Base-by-base conservation (phyloP, 139 green algal genomes). In the Dunaliella sp. region DNA sequence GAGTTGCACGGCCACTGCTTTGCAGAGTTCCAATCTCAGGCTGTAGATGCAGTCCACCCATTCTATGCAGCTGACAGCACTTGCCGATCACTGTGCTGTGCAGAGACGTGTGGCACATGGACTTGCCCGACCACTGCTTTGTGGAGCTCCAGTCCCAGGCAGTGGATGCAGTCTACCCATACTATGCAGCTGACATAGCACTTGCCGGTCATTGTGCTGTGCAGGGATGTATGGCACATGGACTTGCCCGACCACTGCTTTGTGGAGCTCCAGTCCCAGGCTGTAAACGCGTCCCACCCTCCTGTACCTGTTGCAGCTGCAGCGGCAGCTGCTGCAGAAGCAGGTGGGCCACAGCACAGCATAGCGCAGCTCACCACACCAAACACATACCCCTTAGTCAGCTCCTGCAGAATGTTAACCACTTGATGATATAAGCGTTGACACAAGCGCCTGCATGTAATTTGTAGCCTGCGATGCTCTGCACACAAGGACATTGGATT, bases 61-160 rank as follows among this genome's bases (percentile, higher is more conserved):
- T n/a, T n/a, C n/a, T n/a, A n/a, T n/a, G n/a, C n/a, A n/a, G n/a
- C n/a, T n/a, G n/a, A n/a, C n/a, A n/a, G n/a, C n/a, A n/a, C n/a
- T n/a, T n/a, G n/a, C n/a, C n/a, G n/a, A n/a, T n/a, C n/a, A n/a
- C n/a, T 65, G 48, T 65, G 48, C 48, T 65, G 48, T 24, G 30
- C 90, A 93, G 89, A 82, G 79, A 86, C 28, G 33, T 73, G 0
- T 92, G 88, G 88, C 77, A 72, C 34, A 1, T 93, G 24, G 35
- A 90, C 35, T 36, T 94, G 32, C 26, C 79, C 34, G 38, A 80
- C 33, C 73, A 84, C 2, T 89, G 89, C 72, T 87, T 97, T 22
- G 75, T 94, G 72, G 95, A 97, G 88, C 89, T 98, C 16, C 93
- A 96, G 80, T 95, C 92, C 1, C 90, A 90, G 58, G 3, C 77